phyloP scores from a whole-genome alignment of 805 yeast genomes.

The Metschnikowia lochheadii region DNA sequence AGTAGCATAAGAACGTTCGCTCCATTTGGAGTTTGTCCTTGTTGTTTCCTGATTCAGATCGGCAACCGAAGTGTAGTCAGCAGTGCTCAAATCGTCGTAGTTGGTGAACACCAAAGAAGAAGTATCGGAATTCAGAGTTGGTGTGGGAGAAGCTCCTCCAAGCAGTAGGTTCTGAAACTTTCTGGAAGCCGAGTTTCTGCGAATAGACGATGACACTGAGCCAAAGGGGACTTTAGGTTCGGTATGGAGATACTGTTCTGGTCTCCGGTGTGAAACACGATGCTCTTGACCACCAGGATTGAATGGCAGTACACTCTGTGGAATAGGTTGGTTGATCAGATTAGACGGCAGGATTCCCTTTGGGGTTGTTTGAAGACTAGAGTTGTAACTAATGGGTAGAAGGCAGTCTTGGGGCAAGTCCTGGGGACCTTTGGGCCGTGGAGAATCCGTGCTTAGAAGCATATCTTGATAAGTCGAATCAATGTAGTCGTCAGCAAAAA shows the following conservation, averaged over 20 bases:
- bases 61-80: background rate
- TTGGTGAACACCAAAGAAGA: conserved; percentile 3
- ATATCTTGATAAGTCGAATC: background rate
- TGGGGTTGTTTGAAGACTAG: background rate
- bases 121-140: conserved; percentile 1
- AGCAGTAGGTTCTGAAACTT: conserved; percentile 18
- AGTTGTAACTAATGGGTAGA: background rate
- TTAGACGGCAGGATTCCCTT: background rate
- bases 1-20: background rate
- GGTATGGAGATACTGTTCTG: background rate
- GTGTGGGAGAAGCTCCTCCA: conserved; percentile 11
- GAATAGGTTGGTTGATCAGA: background rate
- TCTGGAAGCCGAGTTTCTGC: conserved; percentile 3
- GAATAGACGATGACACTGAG: background rate
- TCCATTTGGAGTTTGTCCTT: background rate
- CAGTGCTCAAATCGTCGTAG: background rate
- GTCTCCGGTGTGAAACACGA: background rate
- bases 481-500: background rate
- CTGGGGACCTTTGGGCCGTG: conserved; percentile 40
- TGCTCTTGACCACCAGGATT: background rate
- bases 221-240: background rate
- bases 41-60: background rate
- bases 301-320: background rate
- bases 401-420: conserved; percentile 32
- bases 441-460: conserved; percentile 21